A percentile compares a stretch with the other conserved stretches of the same genome.
Evolutionary conservation across 192 early-diverging fungal species (phyloP).

Genomic region (Backusella parvicylindrica): DNA sequence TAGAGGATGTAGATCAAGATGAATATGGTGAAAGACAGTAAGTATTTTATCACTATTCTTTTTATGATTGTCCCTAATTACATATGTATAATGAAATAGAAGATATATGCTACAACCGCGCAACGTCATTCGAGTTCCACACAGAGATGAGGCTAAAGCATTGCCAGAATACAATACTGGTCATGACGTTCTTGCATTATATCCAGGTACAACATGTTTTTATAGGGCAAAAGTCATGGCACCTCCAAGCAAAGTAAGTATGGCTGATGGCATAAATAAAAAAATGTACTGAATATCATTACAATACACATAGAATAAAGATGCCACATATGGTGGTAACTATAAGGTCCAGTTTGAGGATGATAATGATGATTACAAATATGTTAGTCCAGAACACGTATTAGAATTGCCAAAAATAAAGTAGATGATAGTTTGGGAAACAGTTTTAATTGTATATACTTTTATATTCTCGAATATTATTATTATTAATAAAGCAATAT

Average conservation of each 20-base stretch:
- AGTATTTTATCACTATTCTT: neutral
- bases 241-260: slow-evolving; percentile 44
- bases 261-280: neutral
- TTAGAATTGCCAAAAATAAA: slow-evolving; percentile 27
- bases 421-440: neutral
- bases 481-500: neutral
- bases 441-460: neutral
- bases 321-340: slow-evolving; percentile 8
- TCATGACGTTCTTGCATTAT: slow-evolving; percentile 47
- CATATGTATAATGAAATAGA: slow-evolving; percentile 27
- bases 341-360: slow-evolving; percentile 42
- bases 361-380: slow-evolving; percentile 34
- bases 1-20: slow-evolving; percentile 56
- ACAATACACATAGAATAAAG: slow-evolving; percentile 30
- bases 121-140: slow-evolving; percentile 46
- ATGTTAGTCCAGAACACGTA: slow-evolving; percentile 28
- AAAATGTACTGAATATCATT: neutral
- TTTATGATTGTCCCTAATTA: neutral
- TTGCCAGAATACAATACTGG: slow-evolving; percentile 37
- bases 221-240: slow-evolving; percentile 49
- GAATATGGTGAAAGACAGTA: slow-evolving; percentile 46
- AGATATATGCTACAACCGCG: slow-evolving; percentile 42
- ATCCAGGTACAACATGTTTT: slow-evolving; percentile 56
- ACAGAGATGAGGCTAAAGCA: slow-evolving; percentile 33
- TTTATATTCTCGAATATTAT: neutral